Conservation (phyloP, 2,329 filamentous ascomycete species). For the Ascomycota sp. region DNA sequence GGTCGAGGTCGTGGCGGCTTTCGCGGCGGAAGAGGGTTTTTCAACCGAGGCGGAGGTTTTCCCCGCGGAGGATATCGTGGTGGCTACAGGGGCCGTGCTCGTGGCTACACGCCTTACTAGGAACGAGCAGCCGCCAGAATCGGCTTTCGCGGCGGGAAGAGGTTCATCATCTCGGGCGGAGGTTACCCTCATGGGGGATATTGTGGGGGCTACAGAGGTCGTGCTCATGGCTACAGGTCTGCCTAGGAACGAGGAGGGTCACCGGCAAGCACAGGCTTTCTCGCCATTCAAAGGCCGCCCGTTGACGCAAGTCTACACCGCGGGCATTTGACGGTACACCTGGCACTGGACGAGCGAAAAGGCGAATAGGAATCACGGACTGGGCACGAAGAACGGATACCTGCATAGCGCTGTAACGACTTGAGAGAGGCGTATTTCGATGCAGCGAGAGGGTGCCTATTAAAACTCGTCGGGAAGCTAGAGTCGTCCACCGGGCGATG, state of each 20-base stretch:
- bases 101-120: slow-evolving; percentile 38
- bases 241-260: slow-evolving; percentile 20
- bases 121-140: too few relatives aligned
- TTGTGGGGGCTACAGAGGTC: slow-evolving; percentile 43
- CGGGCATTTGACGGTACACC: too few relatives aligned
- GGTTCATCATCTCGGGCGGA: slow-evolving; percentile 27
- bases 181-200: slow-evolving; percentile 31
- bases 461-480: too few relatives aligned
- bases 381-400: too few relatives aligned
- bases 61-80: slow-evolving; percentile 40
- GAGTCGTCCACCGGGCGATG: too few relatives aligned
- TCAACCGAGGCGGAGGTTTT: slow-evolving; percentile 22
- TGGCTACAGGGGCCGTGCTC: slow-evolving; percentile 42
- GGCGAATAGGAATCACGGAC: too few relatives aligned
- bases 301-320: too few relatives aligned
- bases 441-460: too few relatives aligned
- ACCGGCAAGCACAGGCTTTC: slow-evolving; percentile 1
- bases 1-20: slow-evolving; percentile 41
- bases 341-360: background rate
- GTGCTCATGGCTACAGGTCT: slow-evolving; percentile 40
- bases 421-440: too few relatives aligned
- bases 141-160: slow-evolving; percentile 26
- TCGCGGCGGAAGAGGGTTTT: slow-evolving; percentile 27
- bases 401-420: too few relatives aligned
- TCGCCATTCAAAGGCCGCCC: too few relatives aligned